Conservation (phyloP, 192 early-diverging fungal genomes). For the Chytriomyces sp. region DNA sequence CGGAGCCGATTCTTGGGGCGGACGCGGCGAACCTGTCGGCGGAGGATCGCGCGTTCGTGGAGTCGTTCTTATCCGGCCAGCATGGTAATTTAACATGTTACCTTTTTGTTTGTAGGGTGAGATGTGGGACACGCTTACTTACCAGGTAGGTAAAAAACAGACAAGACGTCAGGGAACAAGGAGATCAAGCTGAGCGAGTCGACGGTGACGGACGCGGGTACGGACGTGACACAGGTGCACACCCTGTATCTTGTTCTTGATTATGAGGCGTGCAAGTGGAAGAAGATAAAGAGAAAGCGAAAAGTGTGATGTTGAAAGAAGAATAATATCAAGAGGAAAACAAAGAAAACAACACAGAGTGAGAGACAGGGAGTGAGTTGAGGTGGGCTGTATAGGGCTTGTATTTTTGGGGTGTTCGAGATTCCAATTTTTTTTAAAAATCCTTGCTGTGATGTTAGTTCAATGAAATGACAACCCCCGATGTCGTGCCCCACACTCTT, state of each 20-base stretch:
- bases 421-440: too few species aligned
- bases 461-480: too few species aligned
- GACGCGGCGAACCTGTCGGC: background rate
- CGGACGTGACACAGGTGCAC: constrained; percentile 9
- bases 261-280: constrained; percentile 35
- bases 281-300: constrained; percentile 29
- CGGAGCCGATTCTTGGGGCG: constrained; percentile 15
- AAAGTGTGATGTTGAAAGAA: too few species aligned
- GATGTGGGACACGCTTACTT: too few species aligned
- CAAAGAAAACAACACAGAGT: constrained; percentile 21
- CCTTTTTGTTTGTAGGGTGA: too few species aligned
- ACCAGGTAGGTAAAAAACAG: too few species aligned
- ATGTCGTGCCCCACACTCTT: too few species aligned
- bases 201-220: constrained; percentile 9
- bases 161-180: constrained; percentile 9
- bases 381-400: too few species aligned
- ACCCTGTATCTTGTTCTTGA: constrained; percentile 32
- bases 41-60: constrained; percentile 14
- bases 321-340: constrained; percentile 9
- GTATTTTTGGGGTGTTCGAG: too few species aligned
- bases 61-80: constrained; percentile 21
- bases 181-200: constrained; percentile 33
- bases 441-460: too few species aligned
- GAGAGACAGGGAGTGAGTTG: too few species aligned
- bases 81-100: constrained; percentile 27